A percentile compares a stretch with the other conserved stretches of the same genome.
These are phyloP conservation scores for Botryotinia globosa DNA, from an alignment of 2,329 filamentous ascomycete genomes.

Conservation along the genomic window DNA sequence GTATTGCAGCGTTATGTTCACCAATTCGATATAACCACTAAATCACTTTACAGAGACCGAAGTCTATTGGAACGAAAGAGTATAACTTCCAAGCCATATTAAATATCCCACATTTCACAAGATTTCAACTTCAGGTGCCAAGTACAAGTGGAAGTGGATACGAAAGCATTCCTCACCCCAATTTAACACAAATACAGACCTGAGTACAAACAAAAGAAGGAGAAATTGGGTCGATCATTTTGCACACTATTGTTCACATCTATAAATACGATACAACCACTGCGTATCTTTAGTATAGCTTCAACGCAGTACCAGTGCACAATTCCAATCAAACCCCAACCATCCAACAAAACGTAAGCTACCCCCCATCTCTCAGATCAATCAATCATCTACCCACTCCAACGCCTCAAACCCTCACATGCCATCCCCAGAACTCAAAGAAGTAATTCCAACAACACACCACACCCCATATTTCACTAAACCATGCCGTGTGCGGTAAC, in stretches of 20 bases:
- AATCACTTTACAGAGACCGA: no score
- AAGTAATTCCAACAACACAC: background rate
- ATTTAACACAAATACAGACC: background rate
- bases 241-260: no score
- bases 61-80: no score
- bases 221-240: background rate
- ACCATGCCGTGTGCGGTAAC: background rate
- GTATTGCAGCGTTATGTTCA: background rate
- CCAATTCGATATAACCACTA: no score
- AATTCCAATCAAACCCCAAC: background rate
- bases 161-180: background rate
- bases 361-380: background rate
- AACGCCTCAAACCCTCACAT: background rate
- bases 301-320: rapidly evolving
- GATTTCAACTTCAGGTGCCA: no score
- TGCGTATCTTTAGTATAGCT: no score
- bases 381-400: background rate
- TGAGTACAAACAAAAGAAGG: background rate
- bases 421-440: background rate
- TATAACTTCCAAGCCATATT: no score
- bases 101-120: no score
- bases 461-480: background rate
- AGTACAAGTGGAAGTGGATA: background rate
- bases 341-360: background rate
- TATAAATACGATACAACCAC: no score